Percentiles rank a stretch among this genome's conserved stretches.
These are phyloP conservation scores for Teratosphaeria zuluensis DNA, from an alignment of 2,329 filamentous ascomycete genomes.

Conservation along the genomic window DNA sequence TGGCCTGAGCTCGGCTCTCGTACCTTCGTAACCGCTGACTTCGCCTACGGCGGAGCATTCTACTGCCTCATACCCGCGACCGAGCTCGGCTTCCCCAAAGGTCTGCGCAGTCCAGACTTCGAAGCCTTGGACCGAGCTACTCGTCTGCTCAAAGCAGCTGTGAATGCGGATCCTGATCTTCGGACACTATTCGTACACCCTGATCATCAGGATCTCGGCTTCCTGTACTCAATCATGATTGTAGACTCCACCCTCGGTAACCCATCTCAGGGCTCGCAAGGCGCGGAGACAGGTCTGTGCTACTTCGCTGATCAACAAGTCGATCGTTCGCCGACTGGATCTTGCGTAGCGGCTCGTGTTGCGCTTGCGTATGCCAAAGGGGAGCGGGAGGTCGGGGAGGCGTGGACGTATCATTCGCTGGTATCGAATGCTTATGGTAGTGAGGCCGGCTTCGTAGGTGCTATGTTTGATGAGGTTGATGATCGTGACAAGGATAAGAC, in stretches of 20 bases:
- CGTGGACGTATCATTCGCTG: constrained; percentile 9
- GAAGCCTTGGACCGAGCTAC: constrained; percentile 25
- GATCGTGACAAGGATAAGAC: not conserved
- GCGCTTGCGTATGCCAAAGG: constrained; percentile 15
- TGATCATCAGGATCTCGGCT: constrained; percentile 23
- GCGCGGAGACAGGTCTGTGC: constrained; percentile 31
- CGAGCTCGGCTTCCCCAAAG: constrained; percentile 31
- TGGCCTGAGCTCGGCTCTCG: constrained; percentile 31
- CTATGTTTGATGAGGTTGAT: not conserved
- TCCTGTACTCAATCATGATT: constrained; percentile 33
- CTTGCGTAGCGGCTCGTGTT: constrained; percentile 22
- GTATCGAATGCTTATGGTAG: constrained; percentile 7
- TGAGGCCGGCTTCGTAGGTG: constrained; percentile 8
- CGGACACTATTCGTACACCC: constrained; percentile 14
- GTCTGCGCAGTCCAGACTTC: constrained; percentile 22
- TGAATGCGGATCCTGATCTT: constrained; percentile 20
- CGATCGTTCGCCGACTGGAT: constrained; percentile 33
- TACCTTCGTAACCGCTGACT: constrained; percentile 22
- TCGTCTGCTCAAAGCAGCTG: constrained; percentile 24
- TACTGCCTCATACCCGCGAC: constrained; percentile 30
- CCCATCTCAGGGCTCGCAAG: constrained; percentile 9
- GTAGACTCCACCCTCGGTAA: constrained; percentile 20
- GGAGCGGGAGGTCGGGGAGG: not conserved
- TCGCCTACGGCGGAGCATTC: constrained; percentile 39
- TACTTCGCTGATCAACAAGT: constrained; percentile 37